Evolutionary conservation across 352 stramenopile genomes (phyloP).

Genomic region (Pythium angustatum): DNA sequence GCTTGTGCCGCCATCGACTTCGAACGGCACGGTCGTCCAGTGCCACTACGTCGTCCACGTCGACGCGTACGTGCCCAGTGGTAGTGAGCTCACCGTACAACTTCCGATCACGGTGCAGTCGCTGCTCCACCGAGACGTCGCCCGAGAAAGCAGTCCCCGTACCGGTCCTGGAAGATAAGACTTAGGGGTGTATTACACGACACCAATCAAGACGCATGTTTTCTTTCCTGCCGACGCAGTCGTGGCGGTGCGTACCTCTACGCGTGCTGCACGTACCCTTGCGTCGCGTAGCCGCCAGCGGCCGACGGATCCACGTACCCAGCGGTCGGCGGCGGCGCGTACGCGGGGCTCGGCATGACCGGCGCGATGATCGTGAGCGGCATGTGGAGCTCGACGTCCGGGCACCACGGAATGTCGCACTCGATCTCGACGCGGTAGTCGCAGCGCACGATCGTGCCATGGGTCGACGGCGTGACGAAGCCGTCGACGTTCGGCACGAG

Average conservation of each 20-base stretch:
- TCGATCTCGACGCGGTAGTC: conserved; percentile 64
- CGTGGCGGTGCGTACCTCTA: no score
- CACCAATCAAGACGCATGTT: no score
- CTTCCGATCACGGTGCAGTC: conserved; percentile 11
- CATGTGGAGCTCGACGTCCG: conserved; percentile 55
- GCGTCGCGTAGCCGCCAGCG: conserved; percentile 6
- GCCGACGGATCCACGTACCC: conserved; percentile 20
- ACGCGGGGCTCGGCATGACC: conserved; percentile 22
- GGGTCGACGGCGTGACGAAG: conserved; percentile 50
- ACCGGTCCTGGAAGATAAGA: no score
- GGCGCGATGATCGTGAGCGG: conserved; percentile 52
- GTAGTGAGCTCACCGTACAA: background rate
- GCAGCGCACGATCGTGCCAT: conserved; percentile 49
- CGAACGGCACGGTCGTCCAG: conserved; percentile 17
- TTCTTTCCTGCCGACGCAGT: no score
- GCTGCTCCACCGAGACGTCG: background rate
- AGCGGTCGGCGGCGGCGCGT: conserved; percentile 23
- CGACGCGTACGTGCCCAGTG: conserved; percentile 6
- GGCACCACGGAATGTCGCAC: conserved; percentile 70
- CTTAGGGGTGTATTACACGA: no score
- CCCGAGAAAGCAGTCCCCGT: conserved; percentile 11
- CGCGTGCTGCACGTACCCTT: conserved; percentile 23
- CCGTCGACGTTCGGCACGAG: conserved; percentile 34
- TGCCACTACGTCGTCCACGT: conserved; percentile 12
- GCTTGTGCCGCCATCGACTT: conserved; percentile 4